A percentile compares a stretch with the other conserved stretches of the same genome.
phyloP scores from a whole-genome alignment of 2,329 filamentous ascomycete species.

The Fusarium stilboides region DNA sequence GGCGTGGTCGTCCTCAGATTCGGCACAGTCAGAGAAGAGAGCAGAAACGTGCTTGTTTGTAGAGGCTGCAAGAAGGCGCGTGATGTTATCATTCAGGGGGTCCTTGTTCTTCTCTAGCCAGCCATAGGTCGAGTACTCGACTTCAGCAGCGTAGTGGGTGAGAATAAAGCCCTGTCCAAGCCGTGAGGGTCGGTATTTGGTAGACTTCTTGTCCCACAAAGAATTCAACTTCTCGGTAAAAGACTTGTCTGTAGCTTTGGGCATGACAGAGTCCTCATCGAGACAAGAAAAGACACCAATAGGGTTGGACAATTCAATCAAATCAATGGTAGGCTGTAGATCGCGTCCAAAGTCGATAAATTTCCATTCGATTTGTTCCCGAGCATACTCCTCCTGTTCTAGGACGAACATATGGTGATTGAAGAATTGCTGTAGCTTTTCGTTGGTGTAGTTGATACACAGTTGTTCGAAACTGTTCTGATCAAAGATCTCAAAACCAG shows the following conservation, averaged over 20 bases:
- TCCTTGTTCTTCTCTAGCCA: slow-evolving; percentile 99
- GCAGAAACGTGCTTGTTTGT: slow-evolving; percentile 85
- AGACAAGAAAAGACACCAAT: slow-evolving; percentile 99
- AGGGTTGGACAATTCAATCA: slow-evolving; percentile 95
- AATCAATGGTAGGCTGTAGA: slow-evolving; percentile 95
- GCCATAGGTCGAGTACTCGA: slow-evolving; percentile 94
- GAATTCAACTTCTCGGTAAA: slow-evolving; percentile 99
- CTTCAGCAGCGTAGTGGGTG: slow-evolving; percentile 97
- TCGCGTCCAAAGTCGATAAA: slow-evolving; percentile 99
- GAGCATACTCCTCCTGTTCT: slow-evolving; percentile 97
- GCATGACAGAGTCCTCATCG: slow-evolving; percentile 99
- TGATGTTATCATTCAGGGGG: slow-evolving; percentile 96
- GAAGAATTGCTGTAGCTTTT: slow-evolving; percentile 99
- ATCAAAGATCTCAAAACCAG: slow-evolving; percentile 98
- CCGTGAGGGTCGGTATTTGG: slow-evolving; percentile 91
- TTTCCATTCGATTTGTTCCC: slow-evolving; percentile 99
- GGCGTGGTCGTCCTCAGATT: slow-evolving; percentile 80
- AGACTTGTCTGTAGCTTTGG: slow-evolving; percentile 95
- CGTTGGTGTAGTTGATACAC: slow-evolving; percentile 99
- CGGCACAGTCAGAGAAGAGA: slow-evolving; percentile 90
- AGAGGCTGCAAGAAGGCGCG: slow-evolving; percentile 86
- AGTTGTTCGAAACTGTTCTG: slow-evolving; percentile 98
- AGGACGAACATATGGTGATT: slow-evolving; percentile 99
- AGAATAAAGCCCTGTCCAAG: slow-evolving; percentile 94
- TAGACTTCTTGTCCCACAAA: slow-evolving; percentile 95